Evolutionary conservation across 1,284 basidiomycete species (phyloP), one percentile per base, ranked within the genome.

Genomic region (Cerrena zonata): DNA sequence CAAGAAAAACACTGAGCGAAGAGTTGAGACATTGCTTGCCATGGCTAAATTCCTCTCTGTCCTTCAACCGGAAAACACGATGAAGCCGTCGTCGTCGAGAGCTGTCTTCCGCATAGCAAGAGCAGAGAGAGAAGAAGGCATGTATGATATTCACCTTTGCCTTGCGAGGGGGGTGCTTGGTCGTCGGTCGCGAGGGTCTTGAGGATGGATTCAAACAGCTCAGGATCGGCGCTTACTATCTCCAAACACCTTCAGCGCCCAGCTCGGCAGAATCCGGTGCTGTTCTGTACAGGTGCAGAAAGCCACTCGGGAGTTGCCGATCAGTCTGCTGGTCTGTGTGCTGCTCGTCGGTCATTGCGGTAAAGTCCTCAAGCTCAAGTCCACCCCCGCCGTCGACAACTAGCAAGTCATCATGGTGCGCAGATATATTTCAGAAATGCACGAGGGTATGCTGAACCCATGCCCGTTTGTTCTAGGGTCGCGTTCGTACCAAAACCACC

Each of bases 401-500:
- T 54, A 52, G 53, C 53, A 58, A 58, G 45, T 50, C 58, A 56
- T 47, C 58, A 65, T 66, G 63, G 61, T 62, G 41, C 50, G 63
- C 40, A 5, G 48, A 44, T 38, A 39, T 30, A 53, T n/a, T n/a
- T n/a, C n/a, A n/a, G n/a, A n/a, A n/a, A n/a, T n/a, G n/a, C n/a
- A n/a, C n/a, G n/a, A n/a, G n/a, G n/a, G 18, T 3, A 45, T 30
- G 50, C 61, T 51, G 61, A 49, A 13, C 46, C 46, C 3, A 45
- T 19, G 34, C 30, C 52, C 0, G 25, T 25, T 26, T 39, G 44
- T 40, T 45, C n/a, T 74, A 97, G 95, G 96, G 96, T 76, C 94
- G 95, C 69, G 95, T 99, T 79, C 91, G 95, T 70, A 99, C 95
- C 67, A 99, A 99, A 82, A 99, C 95, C 63, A 95, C 94, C 73